Base-by-base conservation (phyloP, 371 early-diverging fungal species). In the Haplosporangium sp. region DNA sequence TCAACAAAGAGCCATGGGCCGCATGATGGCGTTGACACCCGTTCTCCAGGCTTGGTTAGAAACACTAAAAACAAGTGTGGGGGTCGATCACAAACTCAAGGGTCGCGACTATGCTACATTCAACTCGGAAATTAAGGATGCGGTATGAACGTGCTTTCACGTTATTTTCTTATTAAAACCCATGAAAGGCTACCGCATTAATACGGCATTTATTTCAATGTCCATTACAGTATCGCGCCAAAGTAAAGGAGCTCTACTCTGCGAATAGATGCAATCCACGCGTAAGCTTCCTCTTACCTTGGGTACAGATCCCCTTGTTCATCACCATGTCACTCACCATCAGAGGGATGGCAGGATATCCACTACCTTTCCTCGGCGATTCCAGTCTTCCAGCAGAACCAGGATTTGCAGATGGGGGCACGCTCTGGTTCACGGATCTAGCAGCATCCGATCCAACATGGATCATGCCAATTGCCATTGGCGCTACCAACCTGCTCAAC, bases 291-390 rank as follows among this genome's bases (percentile, higher is more conserved):
- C 10, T 90, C 23, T 66, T 93, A 23, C 94, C 93, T 0, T 91
- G 85, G 82, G 83, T 91, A 0, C 95, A 95, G 65, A 88, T 94
- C 9, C 94, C 95, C 0, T 73, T 95, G 1, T 95, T 93, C 70
- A 71, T 94, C 13, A 81, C 86, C 57, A 87, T 90, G 86, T 90
- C 94, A 0, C 72, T 93, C 20, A 86, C 93, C 0, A 66, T 95
- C 43, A 79, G 94, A 40, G 84, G 88, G 46, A 84, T 95, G 86
- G 82, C 87, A 4, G 91, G 87, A 1, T 84, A 82, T 54, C 91
- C 91, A 0, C 64, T 89, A 36, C 91, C 92, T 0, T 91, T 82
- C 74, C 72, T 85, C 11, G 65, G 76, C 11, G 69, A 67, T 4
- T 73, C 85, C 0, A 81, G 80, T 6, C 51, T 70, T 36, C 81